phyloP scores from a whole-genome alignment of 2,329 filamentous ascomycete species.

The Celoporthe dispersa region DNA sequence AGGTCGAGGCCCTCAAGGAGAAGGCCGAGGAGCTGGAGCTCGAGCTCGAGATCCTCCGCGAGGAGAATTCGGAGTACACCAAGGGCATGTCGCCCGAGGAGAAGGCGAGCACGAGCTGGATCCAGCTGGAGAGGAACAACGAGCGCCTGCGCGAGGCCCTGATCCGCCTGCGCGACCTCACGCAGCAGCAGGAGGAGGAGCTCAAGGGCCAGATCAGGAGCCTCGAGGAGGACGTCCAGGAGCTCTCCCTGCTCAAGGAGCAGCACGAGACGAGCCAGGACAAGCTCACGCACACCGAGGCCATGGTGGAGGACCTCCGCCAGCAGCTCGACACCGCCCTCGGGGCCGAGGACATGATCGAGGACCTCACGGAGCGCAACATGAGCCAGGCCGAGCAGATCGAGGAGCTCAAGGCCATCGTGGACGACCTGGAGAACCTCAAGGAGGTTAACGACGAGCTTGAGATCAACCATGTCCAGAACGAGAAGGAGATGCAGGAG shows the following conservation, averaged over 20 bases:
- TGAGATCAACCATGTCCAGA: constrained; percentile 89
- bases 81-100: constrained; percentile 89
- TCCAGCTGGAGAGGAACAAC: constrained; percentile 90
- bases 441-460: constrained; percentile 95
- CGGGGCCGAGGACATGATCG: constrained; percentile 91
- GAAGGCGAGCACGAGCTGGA: constrained; percentile 81
- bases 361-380: constrained; percentile 87
- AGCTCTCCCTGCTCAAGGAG: constrained; percentile 68
- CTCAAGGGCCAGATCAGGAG: constrained; percentile 74
- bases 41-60: constrained; percentile 83
- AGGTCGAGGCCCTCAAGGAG: constrained; percentile 76
- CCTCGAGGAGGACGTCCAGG: constrained; percentile 74
- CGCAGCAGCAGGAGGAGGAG: constrained; percentile 82
- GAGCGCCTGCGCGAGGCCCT: constrained; percentile 86
- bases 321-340: constrained; percentile 90
- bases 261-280: constrained; percentile 73
- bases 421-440: constrained; percentile 86
- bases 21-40: constrained; percentile 84
- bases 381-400: constrained; percentile 82
- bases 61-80: constrained; percentile 84
- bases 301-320: constrained; percentile 80
- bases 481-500: constrained; percentile 91
- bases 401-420: constrained; percentile 77
- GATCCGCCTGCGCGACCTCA: constrained; percentile 82
- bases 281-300: constrained; percentile 73